A percentile compares a stretch with the other conserved stretches of the same genome.
phyloP scores from a whole-genome alignment of 495 filamentous ascomycete species.

The Podospora anserina region DNA sequence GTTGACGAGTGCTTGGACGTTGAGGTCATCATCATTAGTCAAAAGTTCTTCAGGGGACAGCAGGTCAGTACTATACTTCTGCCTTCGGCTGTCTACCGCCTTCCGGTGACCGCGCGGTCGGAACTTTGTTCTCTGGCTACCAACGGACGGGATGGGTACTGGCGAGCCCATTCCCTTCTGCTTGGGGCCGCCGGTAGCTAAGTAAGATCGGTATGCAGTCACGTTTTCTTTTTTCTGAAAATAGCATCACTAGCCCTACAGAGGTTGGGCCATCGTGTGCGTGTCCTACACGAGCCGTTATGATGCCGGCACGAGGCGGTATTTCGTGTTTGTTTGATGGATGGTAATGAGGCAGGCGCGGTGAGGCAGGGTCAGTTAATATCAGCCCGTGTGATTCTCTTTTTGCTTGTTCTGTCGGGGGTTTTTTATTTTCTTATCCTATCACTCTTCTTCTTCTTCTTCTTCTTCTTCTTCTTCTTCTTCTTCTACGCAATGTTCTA shows the following conservation, averaged over 20 bases:
- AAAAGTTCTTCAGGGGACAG: background rate
- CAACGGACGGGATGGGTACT: background rate
- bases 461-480: background rate
- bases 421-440: background rate
- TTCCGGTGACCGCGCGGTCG: background rate
- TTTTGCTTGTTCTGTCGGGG: background rate
- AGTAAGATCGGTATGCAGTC: background rate
- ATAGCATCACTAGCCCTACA: background rate
- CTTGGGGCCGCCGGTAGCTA: background rate
- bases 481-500: background rate
- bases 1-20: background rate
- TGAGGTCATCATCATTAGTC: background rate
- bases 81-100: background rate
- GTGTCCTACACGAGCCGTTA: background rate
- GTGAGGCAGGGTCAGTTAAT: background rate
- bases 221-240: background rate
- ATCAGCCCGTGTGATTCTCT: background rate
- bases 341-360: background rate
- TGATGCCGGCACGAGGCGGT: background rate
- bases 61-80: too few species aligned
- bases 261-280: background rate
- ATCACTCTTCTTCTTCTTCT: background rate
- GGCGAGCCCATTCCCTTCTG: background rate
- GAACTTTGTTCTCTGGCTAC: background rate
- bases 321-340: background rate